A percentile compares a stretch with the other conserved stretches of the same genome.
These are phyloP conservation scores for Nectriaceae sp. DNA, from an alignment of 2,329 filamentous ascomycete genomes.

Conservation along the genomic window DNA sequence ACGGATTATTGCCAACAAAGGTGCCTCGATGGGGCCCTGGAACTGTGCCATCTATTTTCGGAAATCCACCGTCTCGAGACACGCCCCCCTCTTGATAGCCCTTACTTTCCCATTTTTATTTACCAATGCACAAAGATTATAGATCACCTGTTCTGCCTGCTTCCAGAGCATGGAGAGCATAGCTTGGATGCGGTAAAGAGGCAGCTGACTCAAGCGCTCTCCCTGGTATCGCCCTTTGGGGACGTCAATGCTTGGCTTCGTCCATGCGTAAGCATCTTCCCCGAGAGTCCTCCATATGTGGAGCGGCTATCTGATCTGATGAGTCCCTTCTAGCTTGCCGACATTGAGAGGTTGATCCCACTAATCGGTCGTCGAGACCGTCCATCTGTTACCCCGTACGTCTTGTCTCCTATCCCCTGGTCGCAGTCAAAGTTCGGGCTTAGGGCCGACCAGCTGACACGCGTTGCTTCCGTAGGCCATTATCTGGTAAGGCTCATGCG, in stretches of 20 bases:
- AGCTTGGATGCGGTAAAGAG: conserved; percentile 9
- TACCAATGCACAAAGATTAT: conserved; percentile 25
- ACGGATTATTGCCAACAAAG: conserved; percentile 19
- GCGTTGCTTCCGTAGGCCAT: background rate
- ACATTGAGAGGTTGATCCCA: conserved; percentile 16
- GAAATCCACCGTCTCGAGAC: conserved; percentile 16
- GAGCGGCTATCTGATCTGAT: background rate
- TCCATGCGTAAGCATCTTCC: conserved; percentile 8
- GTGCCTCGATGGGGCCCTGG: conserved; percentile 10
- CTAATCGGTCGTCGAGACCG: conserved; percentile 2
- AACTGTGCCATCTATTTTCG: conserved; percentile 16
- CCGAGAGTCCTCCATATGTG: rapidly evolving
- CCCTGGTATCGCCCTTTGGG: background rate
- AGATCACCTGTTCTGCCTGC: conserved; percentile 6
- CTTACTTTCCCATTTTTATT: conserved; percentile 4
- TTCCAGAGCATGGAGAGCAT: conserved; percentile 10
- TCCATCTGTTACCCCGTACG: conserved; percentile 8
- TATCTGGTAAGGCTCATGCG: background rate
- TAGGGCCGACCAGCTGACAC: background rate
- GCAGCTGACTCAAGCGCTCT: conserved; percentile 12
- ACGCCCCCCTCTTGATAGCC: conserved; percentile 9
- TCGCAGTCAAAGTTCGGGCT: background rate
- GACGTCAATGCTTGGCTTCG: conserved; percentile 8
- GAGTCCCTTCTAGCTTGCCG: conserved; percentile 15
- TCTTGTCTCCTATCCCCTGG: no score